A percentile compares a stretch with the other conserved stretches of the same genome.
These are phyloP conservation scores for Salix koriyanagi DNA, from an alignment of 345 rosid species.

Conservation along the genomic window DNA sequence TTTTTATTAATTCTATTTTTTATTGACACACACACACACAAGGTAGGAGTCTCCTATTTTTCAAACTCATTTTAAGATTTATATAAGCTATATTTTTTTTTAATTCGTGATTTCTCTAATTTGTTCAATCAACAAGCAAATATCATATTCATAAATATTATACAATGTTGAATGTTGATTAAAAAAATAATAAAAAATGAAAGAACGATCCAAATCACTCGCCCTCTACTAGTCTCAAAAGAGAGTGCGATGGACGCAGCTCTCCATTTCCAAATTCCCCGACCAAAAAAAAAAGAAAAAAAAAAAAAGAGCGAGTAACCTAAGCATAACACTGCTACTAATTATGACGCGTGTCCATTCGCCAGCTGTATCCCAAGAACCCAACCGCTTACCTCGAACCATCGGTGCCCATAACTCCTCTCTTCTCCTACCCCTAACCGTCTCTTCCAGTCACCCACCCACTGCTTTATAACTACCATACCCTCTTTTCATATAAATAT, in stretches of 20 bases:
- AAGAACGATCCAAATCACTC: background rate
- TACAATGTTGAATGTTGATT: no score
- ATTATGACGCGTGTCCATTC: conserved; percentile 59
- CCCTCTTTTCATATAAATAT: conserved; percentile 27
- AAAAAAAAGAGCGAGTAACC: conserved; percentile 14
- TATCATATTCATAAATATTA: no score
- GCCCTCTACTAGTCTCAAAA: no score
- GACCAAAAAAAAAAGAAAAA: background rate
- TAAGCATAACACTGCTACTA: conserved; percentile 32
- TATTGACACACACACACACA: no score
- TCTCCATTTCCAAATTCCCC: background rate
- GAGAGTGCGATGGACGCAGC: conserved; percentile 51
- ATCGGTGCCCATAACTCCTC: conserved; percentile 42
- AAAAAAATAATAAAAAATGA: no score
- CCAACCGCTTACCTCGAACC: conserved; percentile 67
- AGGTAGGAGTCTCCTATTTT: no score
- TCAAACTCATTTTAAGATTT: no score
- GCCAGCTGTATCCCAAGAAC: conserved; percentile 81
- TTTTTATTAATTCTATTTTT: no score
- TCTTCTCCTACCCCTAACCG: conserved; percentile 18
- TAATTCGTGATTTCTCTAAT: no score
- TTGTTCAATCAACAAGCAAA: no score
- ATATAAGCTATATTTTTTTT: no score
- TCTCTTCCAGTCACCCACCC: conserved; percentile 36
- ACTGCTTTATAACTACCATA: background rate